Evolutionary conservation across 768 basidiomycete genomes (phyloP).

Genomic region (Saitozyma podzolica): DNA sequence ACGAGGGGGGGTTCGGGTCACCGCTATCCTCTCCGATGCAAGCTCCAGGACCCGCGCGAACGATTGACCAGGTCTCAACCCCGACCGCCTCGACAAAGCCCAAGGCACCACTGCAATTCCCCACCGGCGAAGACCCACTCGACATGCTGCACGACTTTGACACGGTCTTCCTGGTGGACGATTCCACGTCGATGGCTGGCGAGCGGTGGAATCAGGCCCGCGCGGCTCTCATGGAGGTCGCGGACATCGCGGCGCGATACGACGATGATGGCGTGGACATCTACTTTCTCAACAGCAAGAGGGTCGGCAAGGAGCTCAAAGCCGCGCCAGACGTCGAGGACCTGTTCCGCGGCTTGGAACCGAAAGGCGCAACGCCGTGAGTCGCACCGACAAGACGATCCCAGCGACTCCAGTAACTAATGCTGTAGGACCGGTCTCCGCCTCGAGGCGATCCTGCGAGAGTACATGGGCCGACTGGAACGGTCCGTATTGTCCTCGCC

Average conservation of each 20-base stretch:
- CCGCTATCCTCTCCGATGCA: too few relatives aligned
- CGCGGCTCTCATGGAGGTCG: constrained; percentile 39
- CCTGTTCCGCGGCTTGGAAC: constrained; percentile 41
- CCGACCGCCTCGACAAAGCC: not conserved
- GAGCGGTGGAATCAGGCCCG: constrained; percentile 41
- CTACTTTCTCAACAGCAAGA: constrained; percentile 45
- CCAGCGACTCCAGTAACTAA: not conserved
- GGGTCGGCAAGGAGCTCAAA: constrained; percentile 44
- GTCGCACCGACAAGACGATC: constrained; percentile 4
- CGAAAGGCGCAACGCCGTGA: constrained; percentile 47
- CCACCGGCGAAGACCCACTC: constrained; percentile 33
- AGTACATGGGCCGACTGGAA: constrained; percentile 45
- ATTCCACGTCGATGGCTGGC: constrained; percentile 45
- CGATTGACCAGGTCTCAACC: not conserved
- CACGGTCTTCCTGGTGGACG: constrained; percentile 46
- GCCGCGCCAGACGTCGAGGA: constrained; percentile 42
- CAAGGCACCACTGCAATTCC: not conserved
- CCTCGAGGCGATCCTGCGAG: constrained; percentile 39
- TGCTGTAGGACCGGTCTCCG: constrained; percentile 33
- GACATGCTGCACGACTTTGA: constrained; percentile 40
- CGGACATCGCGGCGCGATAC: constrained; percentile 39
- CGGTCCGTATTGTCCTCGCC: constrained; percentile 11
- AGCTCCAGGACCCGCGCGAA: not conserved
- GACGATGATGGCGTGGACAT: constrained; percentile 46
- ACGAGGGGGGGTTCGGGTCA: too few relatives aligned